phyloP scores from a whole-genome alignment of 192 early-diverging fungal genomes.

The Jimgerdemannia lactiflua region DNA sequence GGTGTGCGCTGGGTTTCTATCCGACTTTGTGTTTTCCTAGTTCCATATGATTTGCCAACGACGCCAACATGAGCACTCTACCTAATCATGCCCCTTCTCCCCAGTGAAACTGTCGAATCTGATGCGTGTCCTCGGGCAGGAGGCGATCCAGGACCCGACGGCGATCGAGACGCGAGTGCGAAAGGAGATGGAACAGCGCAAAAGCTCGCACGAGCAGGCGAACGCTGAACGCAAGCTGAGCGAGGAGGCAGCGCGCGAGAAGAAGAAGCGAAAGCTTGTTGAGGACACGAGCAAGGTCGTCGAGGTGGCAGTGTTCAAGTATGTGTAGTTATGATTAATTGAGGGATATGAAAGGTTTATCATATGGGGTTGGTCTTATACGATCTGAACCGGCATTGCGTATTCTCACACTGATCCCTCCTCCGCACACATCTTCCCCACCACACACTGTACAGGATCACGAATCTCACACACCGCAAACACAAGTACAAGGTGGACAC shows the following conservation, averaged over 20 bases:
- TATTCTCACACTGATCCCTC: background rate
- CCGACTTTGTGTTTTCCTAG: no score
- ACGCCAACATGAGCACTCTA: background rate
- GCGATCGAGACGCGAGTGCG: constrained; percentile 91
- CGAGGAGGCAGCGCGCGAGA: constrained; percentile 80
- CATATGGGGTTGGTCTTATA: no score
- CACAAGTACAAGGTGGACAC: constrained; percentile 87
- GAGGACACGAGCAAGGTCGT: constrained; percentile 69
- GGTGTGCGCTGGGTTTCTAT: background rate
- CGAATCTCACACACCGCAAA: constrained; percentile 75
- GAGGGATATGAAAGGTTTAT: no score
- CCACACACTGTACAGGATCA: constrained; percentile 50
- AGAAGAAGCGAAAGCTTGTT: constrained; percentile 68
- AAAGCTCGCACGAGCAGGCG: constrained; percentile 75
- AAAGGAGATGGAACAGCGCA: constrained; percentile 77
- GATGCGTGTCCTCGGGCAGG: constrained; percentile 93
- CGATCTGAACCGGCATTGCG: no score
- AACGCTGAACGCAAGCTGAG: constrained; percentile 86
- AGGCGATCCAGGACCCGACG: constrained; percentile 94
- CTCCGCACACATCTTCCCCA: background rate
- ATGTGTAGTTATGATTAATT: constrained; percentile 20
- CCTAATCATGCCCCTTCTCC: background rate
- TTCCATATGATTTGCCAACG: background rate
- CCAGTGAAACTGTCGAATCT: constrained; percentile 86
- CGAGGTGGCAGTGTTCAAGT: constrained; percentile 84